Base-by-base conservation (phyloP, 495 filamentous ascomycete species). In the Margaritispora aquatica region DNA sequence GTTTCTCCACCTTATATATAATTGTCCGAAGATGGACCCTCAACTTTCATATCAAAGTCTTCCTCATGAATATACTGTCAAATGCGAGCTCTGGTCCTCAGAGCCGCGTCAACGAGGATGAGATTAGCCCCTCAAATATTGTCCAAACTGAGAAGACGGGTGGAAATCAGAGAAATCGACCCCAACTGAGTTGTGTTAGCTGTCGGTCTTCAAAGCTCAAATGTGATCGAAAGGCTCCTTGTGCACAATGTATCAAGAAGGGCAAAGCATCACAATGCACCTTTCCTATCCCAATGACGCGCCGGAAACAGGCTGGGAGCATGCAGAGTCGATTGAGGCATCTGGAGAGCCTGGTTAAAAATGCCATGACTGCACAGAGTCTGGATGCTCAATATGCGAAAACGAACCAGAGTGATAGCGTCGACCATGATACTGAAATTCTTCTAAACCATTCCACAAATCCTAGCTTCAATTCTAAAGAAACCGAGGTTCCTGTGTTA, bases 271-370 rank as follows among this genome's bases (percentile, higher is more conserved):
- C 71, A 0, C 59, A 65, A 2, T 83, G 81, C 62, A 65, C 65
- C 1, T 80, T 81, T 63, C 75, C 74, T 13, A 68, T 71, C 9
- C 74, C 73, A 46, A 70, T 69, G 38, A 65, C 73, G 47, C 77
- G 77, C 51, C 71, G 69, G 49, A 67, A 65, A 55, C 72, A 70
- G 10, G 53, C 72, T 1, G 73, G 70, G 58, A 76, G 68, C 64
- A 76, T 82, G 73, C 71, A 78, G 20, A 75, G 75, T 3, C 71
- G 80, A 20, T 64, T 84, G 38, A 76, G 74, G 64, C 74, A 76
- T 49, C 75, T 83, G 1, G 81, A 84, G 59, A 72, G 74, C 24
- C 73, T 83, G 72, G 76, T 84, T 5, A 66, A 66, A 44, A 57
- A 53, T 27, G 64, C 54, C 1, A 66, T 66, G 60, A 55, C 38